phyloP scores from a whole-genome alignment of 306 rosid species.

The Canavalia gladiata region DNA sequence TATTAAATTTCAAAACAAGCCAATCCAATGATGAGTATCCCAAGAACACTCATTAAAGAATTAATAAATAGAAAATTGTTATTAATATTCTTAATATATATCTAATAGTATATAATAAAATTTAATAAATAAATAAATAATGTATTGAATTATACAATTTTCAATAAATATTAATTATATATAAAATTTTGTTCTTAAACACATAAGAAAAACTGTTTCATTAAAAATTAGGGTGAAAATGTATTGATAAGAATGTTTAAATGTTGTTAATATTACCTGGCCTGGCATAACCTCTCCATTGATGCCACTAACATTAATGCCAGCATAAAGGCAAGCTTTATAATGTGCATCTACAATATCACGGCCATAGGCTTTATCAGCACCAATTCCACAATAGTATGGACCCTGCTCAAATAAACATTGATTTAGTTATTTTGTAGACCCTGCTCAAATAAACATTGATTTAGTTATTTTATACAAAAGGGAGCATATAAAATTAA shows the following conservation, averaged over 20 bases:
- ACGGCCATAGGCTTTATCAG: constrained; percentile 81
- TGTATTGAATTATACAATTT: too few species aligned
- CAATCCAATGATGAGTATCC: background rate
- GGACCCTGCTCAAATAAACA: constrained; percentile 59
- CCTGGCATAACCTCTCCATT: constrained; percentile 87
- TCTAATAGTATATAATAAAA: background rate
- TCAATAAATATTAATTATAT: too few species aligned
- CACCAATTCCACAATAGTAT: constrained; percentile 75
- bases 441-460: constrained; percentile 50
- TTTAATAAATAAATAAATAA: background rate
- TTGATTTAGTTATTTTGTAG: constrained; percentile 8
- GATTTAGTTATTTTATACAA: background rate
- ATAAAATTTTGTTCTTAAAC: too few species aligned
- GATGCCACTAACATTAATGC: constrained; percentile 73
- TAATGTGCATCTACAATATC: constrained; percentile 77
- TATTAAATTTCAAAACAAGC: background rate
- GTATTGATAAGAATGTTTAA: background rate
- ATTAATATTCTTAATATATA: too few species aligned
- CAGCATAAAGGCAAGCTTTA: constrained; percentile 78
- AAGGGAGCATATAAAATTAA: background rate
- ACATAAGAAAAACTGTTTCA: too few species aligned
- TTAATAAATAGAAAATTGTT: too few species aligned
- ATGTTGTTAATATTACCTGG: constrained; percentile 55
- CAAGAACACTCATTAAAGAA: too few species aligned
- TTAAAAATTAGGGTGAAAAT: background rate